A percentile compares a stretch with the other conserved stretches of the same genome.
Evolutionary conservation across 2,329 filamentous ascomycete genomes (phyloP).

Genomic region (Dendrostoma leiphaemia): DNA sequence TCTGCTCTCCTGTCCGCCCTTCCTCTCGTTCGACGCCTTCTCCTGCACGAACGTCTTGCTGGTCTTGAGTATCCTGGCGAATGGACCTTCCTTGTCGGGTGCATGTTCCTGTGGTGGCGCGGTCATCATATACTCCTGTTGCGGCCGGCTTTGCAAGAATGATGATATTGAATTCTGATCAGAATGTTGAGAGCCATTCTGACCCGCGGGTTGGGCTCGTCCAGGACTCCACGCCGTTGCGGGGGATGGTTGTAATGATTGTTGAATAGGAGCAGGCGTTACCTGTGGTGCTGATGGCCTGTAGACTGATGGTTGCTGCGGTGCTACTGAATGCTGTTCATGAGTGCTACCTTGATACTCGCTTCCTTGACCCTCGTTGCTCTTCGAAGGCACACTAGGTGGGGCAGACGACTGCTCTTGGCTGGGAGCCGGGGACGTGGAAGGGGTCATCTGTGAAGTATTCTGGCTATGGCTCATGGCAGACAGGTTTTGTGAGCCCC

Average conservation of each 20-base stretch:
- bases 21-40: conserved; percentile 21
- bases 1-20: conserved; percentile 24
- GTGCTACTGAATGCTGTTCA: not conserved
- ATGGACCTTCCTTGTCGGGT: conserved; percentile 18
- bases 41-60: conserved; percentile 19
- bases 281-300: conserved; percentile 14
- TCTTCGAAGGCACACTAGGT: conserved; percentile 13
- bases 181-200: conserved; percentile 4
- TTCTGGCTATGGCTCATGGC: conserved; percentile 7
- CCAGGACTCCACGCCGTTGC: conserved; percentile 11
- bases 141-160: not conserved
- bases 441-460: conserved; percentile 14
- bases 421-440: conserved; percentile 10
- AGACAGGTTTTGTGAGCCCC: conserved; percentile 10
- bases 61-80: conserved; percentile 21
- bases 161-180: conserved; percentile 1
- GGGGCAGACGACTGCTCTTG: conserved; percentile 10
- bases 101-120: conserved; percentile 11
- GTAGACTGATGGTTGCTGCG: conserved; percentile 16
- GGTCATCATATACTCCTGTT: conserved; percentile 12
- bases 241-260: conserved; percentile 7
- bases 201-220: not conserved
- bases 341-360: not conserved
- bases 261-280: conserved; percentile 1
- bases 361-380: not conserved